Base-by-base conservation (phyloP, 176 grass and related monocot species). In the Chrysopogon serrulatus region DNA sequence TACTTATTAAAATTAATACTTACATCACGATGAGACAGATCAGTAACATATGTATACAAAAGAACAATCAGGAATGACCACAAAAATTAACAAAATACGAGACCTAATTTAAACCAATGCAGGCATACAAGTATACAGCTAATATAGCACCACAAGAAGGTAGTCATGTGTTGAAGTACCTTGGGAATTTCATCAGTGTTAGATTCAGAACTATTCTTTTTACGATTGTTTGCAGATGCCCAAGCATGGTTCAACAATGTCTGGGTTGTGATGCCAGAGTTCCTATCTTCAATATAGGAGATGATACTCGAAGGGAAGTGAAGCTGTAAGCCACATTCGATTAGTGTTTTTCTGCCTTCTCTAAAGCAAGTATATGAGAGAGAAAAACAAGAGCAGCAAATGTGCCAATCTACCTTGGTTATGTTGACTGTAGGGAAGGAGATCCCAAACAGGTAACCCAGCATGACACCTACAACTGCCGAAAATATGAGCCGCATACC, bases 191-290 rank as follows among this genome's bases (percentile, higher is more conserved):
- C 88, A 83, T 84, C 89, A 61, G 88, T 71, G 61, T 76, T 87
- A 40, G 92, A 85, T 72, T 84, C 76, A 76, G 92, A 84, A 82
- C 15, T 94, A 63, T 92, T 90, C 77, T 79, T 91, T 59, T 92
- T 91, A 66, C 68, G 90, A 83, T 59, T 93, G 80, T 94, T 97
- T 59, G 92, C 87, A 67, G 92, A 94, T 27, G 86, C 82, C 92
- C 83, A 94, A 23, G 95, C 92, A 65, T 94, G 95, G 69, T 94
- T 92, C 79, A 97, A 62, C 71, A 94, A 85, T 80, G 92, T 94
- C 66, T 97, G 95, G 13, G 88, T 97, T 85, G 90, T 94, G 72
- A 97, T 85, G 73, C 95, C 95, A 79, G 92, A 94, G 76, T 97
- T 89, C 80, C 84, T 91, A 71, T 97, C 92, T 90, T 94, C 92